Evolutionary conservation across 225 moss, liverwort and hornwort species (phyloP), one percentile per base, ranked within the genome.

Genomic region (Pleurozium schreberi): DNA sequence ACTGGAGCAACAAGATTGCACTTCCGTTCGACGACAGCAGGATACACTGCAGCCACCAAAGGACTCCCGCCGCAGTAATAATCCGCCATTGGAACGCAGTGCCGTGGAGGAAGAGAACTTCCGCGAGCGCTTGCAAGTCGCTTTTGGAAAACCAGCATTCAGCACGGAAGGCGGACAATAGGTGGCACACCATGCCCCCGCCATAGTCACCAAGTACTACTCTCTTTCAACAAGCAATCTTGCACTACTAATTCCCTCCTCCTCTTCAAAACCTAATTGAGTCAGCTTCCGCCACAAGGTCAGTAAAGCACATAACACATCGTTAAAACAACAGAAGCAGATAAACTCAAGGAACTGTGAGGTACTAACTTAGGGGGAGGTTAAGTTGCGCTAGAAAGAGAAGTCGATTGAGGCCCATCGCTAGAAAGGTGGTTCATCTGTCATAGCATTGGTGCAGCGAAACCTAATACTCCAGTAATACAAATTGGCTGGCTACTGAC

Each of bases 131-230:
- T 42, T 74, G 85, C 78, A 89, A 73, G 61, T 34, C 58, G 68
- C 65, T 5, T 15, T 34, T 47, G 68, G 71, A 84, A 85, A 87
- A 66, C 43, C 38, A 73, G 69, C n/a, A 87, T 71, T 83, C 68
- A 84, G 55, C 36, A 81, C 85, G 33, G 88, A 89, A 68, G 86
- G 76, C 31, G 90, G n/a, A 89, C 88, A 89, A 45, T 86, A 91
- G 65, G 88, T 63, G 47, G 73, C 60, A n/a, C 86, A 89, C 88
- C 88, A 89, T 76, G 88, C 60, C 69, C 87, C 87, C 85, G 92
- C 91, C 93, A 93, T 92, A 68, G 86, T 91, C 89, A 69, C 68
- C 71, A 40, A 70, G 57, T 12, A 40, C 47, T 27, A 57, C 55
- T 75, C 63, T 62, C 75, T 74, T 73, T 64, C 43, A 12, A 73